A percentile compares a stretch with the other conserved stretches of the same genome.
These are phyloP conservation scores for Coccomyxa sp. DNA, from an alignment of 139 green algal genomes.

Conservation along the genomic window DNA sequence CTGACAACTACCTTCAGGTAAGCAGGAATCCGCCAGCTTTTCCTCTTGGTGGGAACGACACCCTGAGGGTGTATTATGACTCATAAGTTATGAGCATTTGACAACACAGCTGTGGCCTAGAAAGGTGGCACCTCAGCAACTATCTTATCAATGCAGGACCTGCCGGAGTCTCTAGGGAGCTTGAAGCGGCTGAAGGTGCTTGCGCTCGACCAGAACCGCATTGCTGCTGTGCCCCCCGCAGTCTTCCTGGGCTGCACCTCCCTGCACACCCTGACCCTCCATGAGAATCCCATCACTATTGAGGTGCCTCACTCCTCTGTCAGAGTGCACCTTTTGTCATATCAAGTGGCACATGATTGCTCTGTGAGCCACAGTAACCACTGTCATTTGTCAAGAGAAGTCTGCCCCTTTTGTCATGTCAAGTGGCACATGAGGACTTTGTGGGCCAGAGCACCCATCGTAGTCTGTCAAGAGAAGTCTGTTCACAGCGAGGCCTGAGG, in stretches of 20 bases:
- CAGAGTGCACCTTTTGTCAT: neutral
- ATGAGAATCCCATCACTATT: conserved; percentile 61
- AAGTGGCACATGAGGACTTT: neutral
- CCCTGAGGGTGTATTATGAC: too few species aligned
- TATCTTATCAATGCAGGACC: neutral
- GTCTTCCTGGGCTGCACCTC: conserved; percentile 54
- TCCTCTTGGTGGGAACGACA: too few species aligned
- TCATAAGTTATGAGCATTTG: too few species aligned
- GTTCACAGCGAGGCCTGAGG: neutral
- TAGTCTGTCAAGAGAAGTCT: too few species aligned
- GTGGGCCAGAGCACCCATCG: too few species aligned
- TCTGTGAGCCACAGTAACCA: too few species aligned
- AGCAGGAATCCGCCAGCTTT: too few species aligned
- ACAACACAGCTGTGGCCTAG: neutral
- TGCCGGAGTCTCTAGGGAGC: neutral
- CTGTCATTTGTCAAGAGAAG: neutral
- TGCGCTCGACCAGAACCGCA: conserved; percentile 54
- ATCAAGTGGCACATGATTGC: neutral
- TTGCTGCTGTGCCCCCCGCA: conserved; percentile 45
- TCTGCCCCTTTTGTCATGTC: neutral
- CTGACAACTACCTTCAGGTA: neutral
- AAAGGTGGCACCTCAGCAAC: neutral
- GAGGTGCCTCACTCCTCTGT: conserved; percentile 9
- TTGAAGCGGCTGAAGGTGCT: conserved; percentile 51
- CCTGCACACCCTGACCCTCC: conserved; percentile 69